Evolutionary conservation across 345 rosid genomes (phyloP), one percentile per base, ranked within the genome.

Genomic region (Cardamine occulta): DNA sequence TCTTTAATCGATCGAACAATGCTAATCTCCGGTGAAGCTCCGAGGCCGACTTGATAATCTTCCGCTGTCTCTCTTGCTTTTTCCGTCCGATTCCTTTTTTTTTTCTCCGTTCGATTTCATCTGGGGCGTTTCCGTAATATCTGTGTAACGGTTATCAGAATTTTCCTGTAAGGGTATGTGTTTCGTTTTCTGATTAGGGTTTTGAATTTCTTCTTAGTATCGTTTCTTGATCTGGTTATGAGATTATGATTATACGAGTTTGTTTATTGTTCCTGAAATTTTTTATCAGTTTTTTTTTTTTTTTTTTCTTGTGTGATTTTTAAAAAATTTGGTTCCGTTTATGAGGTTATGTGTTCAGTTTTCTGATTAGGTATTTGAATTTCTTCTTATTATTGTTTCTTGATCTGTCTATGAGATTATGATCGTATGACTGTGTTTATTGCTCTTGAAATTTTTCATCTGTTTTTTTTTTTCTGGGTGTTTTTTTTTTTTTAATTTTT

Each of bases 11-110:
- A 64, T 32, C 26, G 28, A 4, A 58, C 78, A 74, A 58, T 74
- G 79, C 67, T 28, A 35, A 48, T 28, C 79, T 74, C 79, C 67
- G 53, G 53, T 13, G 18, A 66, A 57, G 8, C 44, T 48, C 23
- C 23, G 14, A 17, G 48, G 29, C 52, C 4, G 6, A 2, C 1
- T 58, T 54, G 1, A 76, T 64, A 35, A 54, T 21, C 26, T 14
- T 13, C 39, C 54, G 21, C 21, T 60, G 42, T 26, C 18, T 64
- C 61, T 55, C 60, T 29, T 10, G 12, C 34, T 28, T 55, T 28
- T 29, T 4, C 12, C 10, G 17, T 5, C 28, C 39, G 4, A 32
- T 57, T 57, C 14, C 15, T 39, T 40, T 39, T 40, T 3, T 10
- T 42, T 42, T 44, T 21, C 6, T 5, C 42, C 53, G 24, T 21